Base-by-base conservation (phyloP, 2,329 filamentous ascomycete species). In the Fusarium incarnatum region DNA sequence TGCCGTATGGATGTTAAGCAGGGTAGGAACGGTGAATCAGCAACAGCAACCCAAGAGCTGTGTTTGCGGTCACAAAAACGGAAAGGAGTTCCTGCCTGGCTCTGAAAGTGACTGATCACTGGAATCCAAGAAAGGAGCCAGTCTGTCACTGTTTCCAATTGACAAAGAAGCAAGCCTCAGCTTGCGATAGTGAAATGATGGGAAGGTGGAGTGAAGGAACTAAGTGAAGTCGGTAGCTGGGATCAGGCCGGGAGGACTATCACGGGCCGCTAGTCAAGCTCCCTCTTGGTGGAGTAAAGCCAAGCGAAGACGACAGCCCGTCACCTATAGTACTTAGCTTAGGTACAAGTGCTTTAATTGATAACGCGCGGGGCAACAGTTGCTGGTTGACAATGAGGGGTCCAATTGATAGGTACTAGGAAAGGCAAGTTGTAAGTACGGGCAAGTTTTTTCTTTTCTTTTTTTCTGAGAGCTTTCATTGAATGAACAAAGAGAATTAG, bases 231-330 rank as follows among this genome's bases (percentile, higher is more conserved):
- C 34, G 18, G 34, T 37, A 37, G 34, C 34, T 37, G 18, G 34
- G 48, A 50, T 50, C 16, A 37, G 30, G 30, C 47, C 32, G 41
- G 56, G 45, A 61, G 64, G 30, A 42, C 62, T 61, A 56, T 41
- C 45, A 22, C 60, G 49, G 49, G 48, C 53, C 50, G 60, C 56
- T 57, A 69, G 34, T 25, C 6, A 15, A 37, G 50, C 32, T 45
- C 56, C 67, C 40, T 44, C 27, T 41, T 58, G 37, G 67, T 68
- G 53, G 67, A 55, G 57, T 30, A 67, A 64, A 49, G 56, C 37
- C 34, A 67, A 58, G 42, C 32, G 42, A 64, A 41, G 20, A 30
- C 15, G 15, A 25, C 32, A 16, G 22, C 27, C 15, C 20, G 28
- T 34, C 20, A 20, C 23, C 11, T 27, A 27, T 30, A 30, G 28